These are phyloP conservation scores for Grammothele lineata DNA, from an alignment of 768 basidiomycete genomes.

Conservation along the genomic window DNA sequence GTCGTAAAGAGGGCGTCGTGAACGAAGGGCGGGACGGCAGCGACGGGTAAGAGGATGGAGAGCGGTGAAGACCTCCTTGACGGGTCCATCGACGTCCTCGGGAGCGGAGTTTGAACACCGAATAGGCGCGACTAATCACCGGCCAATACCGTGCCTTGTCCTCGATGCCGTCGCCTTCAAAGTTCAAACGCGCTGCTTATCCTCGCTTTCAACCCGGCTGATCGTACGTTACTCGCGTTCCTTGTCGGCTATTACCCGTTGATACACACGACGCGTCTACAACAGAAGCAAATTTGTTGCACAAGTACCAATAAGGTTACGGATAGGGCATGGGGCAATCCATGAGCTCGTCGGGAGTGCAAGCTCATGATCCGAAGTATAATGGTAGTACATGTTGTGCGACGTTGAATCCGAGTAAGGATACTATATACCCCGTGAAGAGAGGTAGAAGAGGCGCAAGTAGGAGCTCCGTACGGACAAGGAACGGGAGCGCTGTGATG, in stretches of 20 bases:
- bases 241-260: too few relatives aligned
- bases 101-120: slow-evolving; percentile 17
- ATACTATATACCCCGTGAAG: slow-evolving; percentile 81
- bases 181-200: too few relatives aligned
- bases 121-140: slow-evolving; percentile 8
- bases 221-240: too few relatives aligned
- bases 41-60: slow-evolving; percentile 10
- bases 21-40: slow-evolving; percentile 10
- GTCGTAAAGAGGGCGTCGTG: slow-evolving; percentile 3
- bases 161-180: too few relatives aligned
- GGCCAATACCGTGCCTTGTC: too few relatives aligned
- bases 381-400: slow-evolving; percentile 73
- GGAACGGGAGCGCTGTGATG: slow-evolving; percentile 80
- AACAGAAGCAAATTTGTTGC: too few relatives aligned
- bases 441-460: slow-evolving; percentile 88
- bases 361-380: slow-evolving; percentile 68
- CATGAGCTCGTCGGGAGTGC: too few relatives aligned
- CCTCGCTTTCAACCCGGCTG: too few relatives aligned
- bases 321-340: too few relatives aligned
- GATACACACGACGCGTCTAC: too few relatives aligned
- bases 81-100: slow-evolving; percentile 13
- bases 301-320: too few relatives aligned
- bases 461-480: slow-evolving; percentile 84
- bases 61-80: slow-evolving; percentile 14
- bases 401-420: slow-evolving; percentile 88